Base-by-base conservation (phyloP, 169 alveolate genomes). In the Plasmodium blacklocki region DNA sequence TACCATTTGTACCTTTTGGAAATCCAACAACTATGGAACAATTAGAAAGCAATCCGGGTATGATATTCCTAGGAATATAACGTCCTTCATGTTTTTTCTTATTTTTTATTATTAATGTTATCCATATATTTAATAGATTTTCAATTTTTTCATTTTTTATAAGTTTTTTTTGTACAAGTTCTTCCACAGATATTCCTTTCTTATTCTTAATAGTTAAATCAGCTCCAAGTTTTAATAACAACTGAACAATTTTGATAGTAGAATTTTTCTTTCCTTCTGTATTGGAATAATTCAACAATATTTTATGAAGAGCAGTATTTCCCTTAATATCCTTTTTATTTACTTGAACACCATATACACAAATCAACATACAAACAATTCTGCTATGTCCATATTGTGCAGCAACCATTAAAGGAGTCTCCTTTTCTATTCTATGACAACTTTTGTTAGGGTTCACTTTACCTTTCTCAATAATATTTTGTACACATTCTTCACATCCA, bases 391-490 rank as follows among this genome's bases (percentile, higher is more conserved):
- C 97, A 56, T 78, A 62, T n/a, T 91, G 92, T 3, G 95, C 97
- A 0, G 98, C 97, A 19, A 94, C 95, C 98, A 96, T 96, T 76
- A 96, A 76, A 7, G 97, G 97, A 3, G 97, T 93, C 47, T 76
- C 88, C 11, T 75, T 88, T n/a, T 59, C 88, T 66, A 80, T 67
- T 59, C 93, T 95, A 49, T 88, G 66, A n/a, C 93, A 88, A 32
- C 73, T 62, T 8, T 93, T 95, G 68, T 93, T 93, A 49, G 95
- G 93, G 70, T 74, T 73, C 43, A 90, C 89, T 62, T 92, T 89
- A 6, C 93, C 93, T 85, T 80, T 71, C 64, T 95, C 95, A 66
- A 93, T 73, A 67, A 90, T 85, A 93, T 90, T 56, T 66, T 80
- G 72, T 29, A 74, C 93, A 67, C 95, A 62, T 19, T 93, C 89